phyloP scores from a whole-genome alignment of 2,329 filamentous ascomycete genomes.

The Penicillium sp. region DNA sequence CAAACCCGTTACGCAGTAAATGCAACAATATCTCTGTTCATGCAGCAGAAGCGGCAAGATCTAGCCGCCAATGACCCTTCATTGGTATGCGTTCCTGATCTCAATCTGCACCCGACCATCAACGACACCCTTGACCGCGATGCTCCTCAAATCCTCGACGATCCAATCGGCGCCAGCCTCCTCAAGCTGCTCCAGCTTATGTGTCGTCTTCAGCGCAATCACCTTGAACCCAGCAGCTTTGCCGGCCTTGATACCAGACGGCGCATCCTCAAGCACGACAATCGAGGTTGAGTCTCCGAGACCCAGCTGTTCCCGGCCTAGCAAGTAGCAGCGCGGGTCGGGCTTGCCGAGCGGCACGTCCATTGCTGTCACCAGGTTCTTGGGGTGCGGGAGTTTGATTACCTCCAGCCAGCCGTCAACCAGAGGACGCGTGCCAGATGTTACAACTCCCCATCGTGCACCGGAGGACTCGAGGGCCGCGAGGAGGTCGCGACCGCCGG shows the following conservation, averaged over 20 bases:
- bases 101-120: slow-evolving; percentile 63
- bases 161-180: slow-evolving; percentile 84
- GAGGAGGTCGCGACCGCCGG: slow-evolving; percentile 71
- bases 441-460: slow-evolving; percentile 81
- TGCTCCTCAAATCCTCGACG: slow-evolving; percentile 71
- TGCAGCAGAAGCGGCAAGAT: background rate
- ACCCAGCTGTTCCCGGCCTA: slow-evolving; percentile 62
- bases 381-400: slow-evolving; percentile 61
- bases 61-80: slow-evolving; percentile 7
- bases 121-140: slow-evolving; percentile 57
- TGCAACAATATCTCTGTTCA: background rate
- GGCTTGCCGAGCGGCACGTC: slow-evolving; percentile 73
- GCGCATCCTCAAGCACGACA: slow-evolving; percentile 84
- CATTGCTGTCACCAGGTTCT: slow-evolving; percentile 69
- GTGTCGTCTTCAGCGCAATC: slow-evolving; percentile 78
- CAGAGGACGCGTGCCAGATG: slow-evolving; percentile 63
- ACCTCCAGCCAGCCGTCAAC: slow-evolving; percentile 69
- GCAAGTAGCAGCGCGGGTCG: slow-evolving; percentile 67
- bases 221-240: slow-evolving; percentile 84
- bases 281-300: slow-evolving; percentile 50
- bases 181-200: slow-evolving; percentile 66
- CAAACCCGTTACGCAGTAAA: background rate
- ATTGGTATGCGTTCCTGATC: slow-evolving; percentile 57
- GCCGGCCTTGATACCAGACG: slow-evolving; percentile 76
- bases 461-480: slow-evolving; percentile 58